Evolutionary conservation across 2,329 filamentous ascomycete species (phyloP).

Genomic region (Ustilaginoidea virens): DNA sequence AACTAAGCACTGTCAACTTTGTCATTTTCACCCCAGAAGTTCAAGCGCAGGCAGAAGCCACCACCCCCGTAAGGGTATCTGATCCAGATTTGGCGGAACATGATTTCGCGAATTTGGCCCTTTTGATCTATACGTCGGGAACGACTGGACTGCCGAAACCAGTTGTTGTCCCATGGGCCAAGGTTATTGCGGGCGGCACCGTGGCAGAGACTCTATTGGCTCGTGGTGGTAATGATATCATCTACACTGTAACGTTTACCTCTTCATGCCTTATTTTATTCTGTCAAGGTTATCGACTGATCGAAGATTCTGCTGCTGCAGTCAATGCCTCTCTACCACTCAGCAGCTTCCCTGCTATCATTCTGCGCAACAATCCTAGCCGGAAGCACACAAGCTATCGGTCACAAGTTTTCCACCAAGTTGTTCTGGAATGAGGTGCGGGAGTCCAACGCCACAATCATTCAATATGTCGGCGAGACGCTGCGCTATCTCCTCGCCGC

Average conservation of each 20-base stretch:
- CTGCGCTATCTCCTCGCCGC: constrained; percentile 66
- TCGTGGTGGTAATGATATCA: constrained; percentile 47
- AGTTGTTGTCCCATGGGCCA: constrained; percentile 60
- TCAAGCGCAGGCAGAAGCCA: constrained; percentile 36
- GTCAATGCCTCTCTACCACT: constrained; percentile 85
- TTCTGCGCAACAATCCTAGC: constrained; percentile 43
- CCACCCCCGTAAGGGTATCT: constrained; percentile 38
- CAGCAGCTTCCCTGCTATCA: constrained; percentile 58
- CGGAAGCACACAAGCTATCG: constrained; percentile 54
- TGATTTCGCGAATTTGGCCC: constrained; percentile 40
- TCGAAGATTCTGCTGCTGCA: not conserved
- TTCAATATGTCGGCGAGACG: constrained; percentile 83
- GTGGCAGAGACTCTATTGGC: constrained; percentile 30
- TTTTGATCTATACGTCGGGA: constrained; percentile 74
- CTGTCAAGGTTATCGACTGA: too few relatives aligned
- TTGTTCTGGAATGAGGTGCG: constrained; percentile 66
- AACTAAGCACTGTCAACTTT: constrained; percentile 37
- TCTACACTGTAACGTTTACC: constrained; percentile 50
- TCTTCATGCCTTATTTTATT: not conserved
- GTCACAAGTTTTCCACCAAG: constrained; percentile 62
- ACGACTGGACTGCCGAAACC: constrained; percentile 76
- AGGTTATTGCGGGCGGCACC: constrained; percentile 34
- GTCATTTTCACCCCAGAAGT: constrained; percentile 44
- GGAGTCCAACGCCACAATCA: constrained; percentile 53
- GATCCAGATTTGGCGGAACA: constrained; percentile 39